Evolutionary conservation across 768 basidiomycete species (phyloP), one percentile per base, ranked within the genome.

Genomic region (Termitomyces sp.): DNA sequence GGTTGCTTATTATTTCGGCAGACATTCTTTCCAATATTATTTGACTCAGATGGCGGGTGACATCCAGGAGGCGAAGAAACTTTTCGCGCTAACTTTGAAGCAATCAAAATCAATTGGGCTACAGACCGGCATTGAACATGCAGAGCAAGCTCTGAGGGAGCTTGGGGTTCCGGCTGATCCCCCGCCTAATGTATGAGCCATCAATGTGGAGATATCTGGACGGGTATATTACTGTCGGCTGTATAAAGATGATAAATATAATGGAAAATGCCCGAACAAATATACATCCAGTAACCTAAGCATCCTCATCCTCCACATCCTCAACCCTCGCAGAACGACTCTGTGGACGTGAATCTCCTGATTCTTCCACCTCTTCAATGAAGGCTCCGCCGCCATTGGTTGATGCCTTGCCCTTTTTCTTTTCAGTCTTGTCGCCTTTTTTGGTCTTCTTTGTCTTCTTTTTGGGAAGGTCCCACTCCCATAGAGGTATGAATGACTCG

Each of bases 401-500:
- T 68, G 67, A 81, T 13, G 73, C 74, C 33, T 74, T 77, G 28
- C 69, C 76, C 68, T 70, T 79, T 65, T 75, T 74, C 67, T 79
- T 76, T 63, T 80, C 79, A 61, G 73, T 76, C 67, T 85, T 84
- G 59, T 85, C 82, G 16, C 48, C 44, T 41, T 84, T 84, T 61
- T 85, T 82, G n/a, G 44, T 51, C 49, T 83, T 85, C 75, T 78
- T 84, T 14, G 54, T 33, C 77, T 87, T 89, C 76, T 86, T 89
- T 35, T 77, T 89, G 68, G 88, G 88, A 50, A 93, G 62, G 69
- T 98, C 95, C 94, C 95, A 99, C 66, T 93, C 96, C 91, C 93
- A 99, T 20, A 91, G 72, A 20, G 97, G 97, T 65, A 96, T 91
- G 75, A 98, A 99, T 2, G 95, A 97, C 49, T 98, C 97, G 58